phyloP scores from a whole-genome alignment of 495 filamentous ascomycete species.

The Penicillium antarcticum region DNA sequence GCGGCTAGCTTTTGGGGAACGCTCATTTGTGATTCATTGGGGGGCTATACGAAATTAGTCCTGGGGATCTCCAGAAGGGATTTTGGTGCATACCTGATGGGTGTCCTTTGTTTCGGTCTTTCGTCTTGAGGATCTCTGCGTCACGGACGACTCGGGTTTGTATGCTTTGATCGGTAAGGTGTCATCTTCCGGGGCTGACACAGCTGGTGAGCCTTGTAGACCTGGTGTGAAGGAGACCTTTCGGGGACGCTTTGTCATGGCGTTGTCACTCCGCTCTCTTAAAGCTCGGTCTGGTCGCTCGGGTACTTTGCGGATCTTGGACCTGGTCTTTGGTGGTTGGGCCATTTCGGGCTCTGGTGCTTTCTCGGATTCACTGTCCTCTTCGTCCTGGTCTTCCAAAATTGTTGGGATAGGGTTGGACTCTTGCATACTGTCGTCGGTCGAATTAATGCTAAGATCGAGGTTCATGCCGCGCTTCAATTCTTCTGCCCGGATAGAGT shows the following conservation, averaged over 20 bases:
- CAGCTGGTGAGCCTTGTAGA: slow-evolving; percentile 33
- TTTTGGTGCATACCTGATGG: slow-evolving; percentile 30
- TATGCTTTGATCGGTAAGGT: slow-evolving; percentile 38
- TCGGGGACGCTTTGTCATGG: slow-evolving; percentile 30
- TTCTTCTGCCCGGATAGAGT: slow-evolving; percentile 79
- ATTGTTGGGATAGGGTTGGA: slow-evolving; percentile 48
- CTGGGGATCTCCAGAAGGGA: slow-evolving; percentile 8
- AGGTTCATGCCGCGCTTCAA: slow-evolving; percentile 71
- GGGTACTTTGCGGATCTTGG: slow-evolving; percentile 22
- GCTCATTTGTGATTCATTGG: slow-evolving; percentile 22
- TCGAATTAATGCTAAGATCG: slow-evolving; percentile 54
- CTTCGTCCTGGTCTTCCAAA: slow-evolving; percentile 51
- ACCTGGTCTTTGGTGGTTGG: slow-evolving; percentile 7
- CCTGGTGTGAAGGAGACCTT: slow-evolving; percentile 46
- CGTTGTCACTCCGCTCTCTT: slow-evolving; percentile 44
- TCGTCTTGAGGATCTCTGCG: slow-evolving; percentile 30
- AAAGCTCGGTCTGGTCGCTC: slow-evolving; percentile 34
- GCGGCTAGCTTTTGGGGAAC: slow-evolving; percentile 45
- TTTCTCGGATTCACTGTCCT: slow-evolving; percentile 30
- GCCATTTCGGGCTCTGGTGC: slow-evolving; percentile 24
- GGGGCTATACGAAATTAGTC: slow-evolving; percentile 18
- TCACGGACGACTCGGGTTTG: slow-evolving; percentile 31
- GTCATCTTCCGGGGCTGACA: slow-evolving; percentile 28
- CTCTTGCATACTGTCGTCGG: slow-evolving; percentile 39
- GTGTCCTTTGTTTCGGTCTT: slow-evolving; percentile 31